phyloP scores from a whole-genome alignment of 768 basidiomycete species.

The Phylloporus sp. region DNA sequence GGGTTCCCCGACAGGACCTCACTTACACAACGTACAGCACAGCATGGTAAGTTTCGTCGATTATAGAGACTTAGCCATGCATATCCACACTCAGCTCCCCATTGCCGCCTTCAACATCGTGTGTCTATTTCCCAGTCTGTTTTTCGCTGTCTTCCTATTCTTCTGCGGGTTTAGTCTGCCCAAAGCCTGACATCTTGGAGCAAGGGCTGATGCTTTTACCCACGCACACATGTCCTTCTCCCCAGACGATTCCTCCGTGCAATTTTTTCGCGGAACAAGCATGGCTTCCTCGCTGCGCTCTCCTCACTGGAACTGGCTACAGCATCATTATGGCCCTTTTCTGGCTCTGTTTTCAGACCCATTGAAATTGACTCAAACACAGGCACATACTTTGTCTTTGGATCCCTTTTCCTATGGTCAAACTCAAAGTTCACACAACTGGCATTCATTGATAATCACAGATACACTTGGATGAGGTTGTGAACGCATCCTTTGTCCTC shows the following conservation, averaged over 20 bases:
- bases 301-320: conserved; percentile 26
- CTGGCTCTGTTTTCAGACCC: conserved; percentile 20
- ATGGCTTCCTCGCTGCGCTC: conserved; percentile 26
- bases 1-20: too few relatives aligned
- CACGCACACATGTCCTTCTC: conserved; percentile 16
- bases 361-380: conserved; percentile 16
- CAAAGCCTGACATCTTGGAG: neutral
- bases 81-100: neutral
- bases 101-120: neutral
- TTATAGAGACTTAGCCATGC: neutral
- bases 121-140: neutral
- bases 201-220: conserved; percentile 6
- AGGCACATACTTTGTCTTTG: conserved; percentile 18
- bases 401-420: conserved; percentile 25
- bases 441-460: conserved; percentile 27
- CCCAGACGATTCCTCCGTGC: conserved; percentile 13
- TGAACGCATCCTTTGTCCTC: conserved; percentile 25
- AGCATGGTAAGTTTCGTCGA: too few relatives aligned
- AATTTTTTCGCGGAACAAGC: conserved; percentile 24
- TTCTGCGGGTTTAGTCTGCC: neutral
- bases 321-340: conserved; percentile 24
- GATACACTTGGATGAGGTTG: conserved; percentile 22
- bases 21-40: too few relatives aligned
- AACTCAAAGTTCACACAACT: conserved; percentile 28
- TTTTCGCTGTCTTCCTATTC: neutral